Evolutionary conservation across 139 green algal genomes (phyloP).

Genomic region (Picochlorum costavermella): DNA sequence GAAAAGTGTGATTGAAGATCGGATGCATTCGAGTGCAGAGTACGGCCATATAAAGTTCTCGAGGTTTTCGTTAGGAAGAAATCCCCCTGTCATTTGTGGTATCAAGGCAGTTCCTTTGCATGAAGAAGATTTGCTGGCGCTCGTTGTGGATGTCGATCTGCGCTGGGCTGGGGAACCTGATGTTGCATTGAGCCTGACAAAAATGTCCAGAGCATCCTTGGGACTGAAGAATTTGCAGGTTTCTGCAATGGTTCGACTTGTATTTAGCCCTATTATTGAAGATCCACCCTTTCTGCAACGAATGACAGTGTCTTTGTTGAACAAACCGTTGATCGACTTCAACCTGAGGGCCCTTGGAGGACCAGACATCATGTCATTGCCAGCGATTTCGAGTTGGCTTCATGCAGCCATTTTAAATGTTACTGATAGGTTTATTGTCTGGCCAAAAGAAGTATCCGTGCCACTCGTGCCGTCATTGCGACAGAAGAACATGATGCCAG

Average conservation of each 20-base stretch:
- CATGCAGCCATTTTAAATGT: constrained; percentile 16
- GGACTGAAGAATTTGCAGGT: constrained; percentile 19
- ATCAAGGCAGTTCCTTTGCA: constrained; percentile 22
- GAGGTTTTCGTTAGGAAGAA: constrained; percentile 13
- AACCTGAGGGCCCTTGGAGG: constrained; percentile 27
- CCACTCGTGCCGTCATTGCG: not conserved
- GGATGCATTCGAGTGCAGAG: constrained; percentile 12
- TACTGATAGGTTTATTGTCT: constrained; percentile 7
- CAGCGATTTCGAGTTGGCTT: constrained; percentile 26
- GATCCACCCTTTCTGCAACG: constrained; percentile 33
- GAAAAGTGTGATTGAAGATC: constrained; percentile 30
- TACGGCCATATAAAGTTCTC: constrained; percentile 23
- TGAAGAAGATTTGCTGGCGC: constrained; percentile 15
- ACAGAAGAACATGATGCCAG: constrained; percentile 9
- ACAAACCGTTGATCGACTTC: constrained; percentile 30
- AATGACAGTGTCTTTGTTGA: constrained; percentile 18
- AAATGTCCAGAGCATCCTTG: constrained; percentile 9
- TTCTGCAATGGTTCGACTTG: constrained; percentile 19
- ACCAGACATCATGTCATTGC: constrained; percentile 29
- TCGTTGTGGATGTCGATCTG: constrained; percentile 31
- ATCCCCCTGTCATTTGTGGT: constrained; percentile 11
- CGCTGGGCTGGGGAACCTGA: constrained; percentile 31
- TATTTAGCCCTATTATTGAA: constrained; percentile 25
- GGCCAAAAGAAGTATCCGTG: constrained; percentile 5
- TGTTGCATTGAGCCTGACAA: constrained; percentile 23